Base-by-base conservation (phyloP, 2,329 filamentous ascomycete species). In the Chrysoporthe deuterocubensis region DNA sequence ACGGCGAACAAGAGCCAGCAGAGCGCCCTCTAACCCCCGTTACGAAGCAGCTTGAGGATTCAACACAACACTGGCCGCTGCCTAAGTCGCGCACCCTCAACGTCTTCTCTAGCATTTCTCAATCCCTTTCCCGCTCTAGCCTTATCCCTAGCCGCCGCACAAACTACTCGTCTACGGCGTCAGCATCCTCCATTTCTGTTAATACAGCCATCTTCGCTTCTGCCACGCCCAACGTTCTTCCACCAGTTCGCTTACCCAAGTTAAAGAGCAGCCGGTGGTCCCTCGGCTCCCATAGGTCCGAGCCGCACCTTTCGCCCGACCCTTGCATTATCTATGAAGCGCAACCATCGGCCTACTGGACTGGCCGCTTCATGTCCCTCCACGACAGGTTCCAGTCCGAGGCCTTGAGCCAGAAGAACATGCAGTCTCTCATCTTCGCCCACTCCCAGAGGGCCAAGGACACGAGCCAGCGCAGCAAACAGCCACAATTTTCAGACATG, bases 351-450 rank as follows among this genome's bases (percentile, higher is more conserved):
- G 76, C 80, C 2, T 90, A 89, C 75, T 91, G 89, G 89, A 80
- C 82, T 13, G 89, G 89, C 21, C 85, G 89, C 50, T 89, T 90
- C 73, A 78, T 83, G 62, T 78, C 85, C 2, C 76, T 90, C 0
- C 81, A 85, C 62, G 88, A 90, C 76, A 82, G 81, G n/a, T 82
- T 84, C 70, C 80, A 79, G 65, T 81, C 78, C 67, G 82, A 85
- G 71, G 72, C 72, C 2, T 71, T 76, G 1, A 71, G 67, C n/a
- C 58, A 69, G 0, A 58, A 68, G 9, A 72, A 72, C 16, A 71
- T 76, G n/a, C 62, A 70, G 14, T 64, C 66, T 9, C 48, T 75
- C n/a, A 66, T 73, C 43, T 64, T 72, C 21, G 70, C 71, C 1
- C 72, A 74, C 4, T 40, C 69, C 0, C 48, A 34, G 18, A 26